Evolutionary conservation across 139 green algal genomes (phyloP).

Genomic region (Auxenochlorella pyrenoidosa): DNA sequence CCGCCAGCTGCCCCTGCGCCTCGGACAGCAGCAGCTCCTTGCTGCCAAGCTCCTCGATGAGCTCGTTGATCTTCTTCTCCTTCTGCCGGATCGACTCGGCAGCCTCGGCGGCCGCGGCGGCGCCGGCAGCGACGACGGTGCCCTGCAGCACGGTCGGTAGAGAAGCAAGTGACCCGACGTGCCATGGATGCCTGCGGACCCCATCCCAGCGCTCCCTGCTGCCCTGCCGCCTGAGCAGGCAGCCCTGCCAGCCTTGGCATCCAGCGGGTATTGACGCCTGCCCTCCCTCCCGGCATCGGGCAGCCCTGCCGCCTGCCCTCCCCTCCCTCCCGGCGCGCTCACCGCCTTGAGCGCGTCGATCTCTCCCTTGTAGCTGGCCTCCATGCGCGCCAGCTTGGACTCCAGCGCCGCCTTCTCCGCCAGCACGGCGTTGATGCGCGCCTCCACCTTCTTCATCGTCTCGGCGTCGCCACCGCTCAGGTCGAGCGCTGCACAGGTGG

Average conservation of each 20-base stretch:
- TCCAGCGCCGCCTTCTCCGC: constrained; percentile 67
- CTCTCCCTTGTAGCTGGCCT: constrained; percentile 70
- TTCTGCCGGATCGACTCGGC: constrained; percentile 64
- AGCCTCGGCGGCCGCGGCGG: not conserved
- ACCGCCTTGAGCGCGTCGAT: constrained; percentile 35
- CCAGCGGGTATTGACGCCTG: too few species aligned
- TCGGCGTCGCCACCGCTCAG: constrained; percentile 50
- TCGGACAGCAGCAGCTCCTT: constrained; percentile 68
- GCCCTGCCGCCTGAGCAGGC: not conserved
- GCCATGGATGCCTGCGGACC: constrained; percentile 4
- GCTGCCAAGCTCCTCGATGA: constrained; percentile 83
- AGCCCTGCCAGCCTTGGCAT: too few species aligned
- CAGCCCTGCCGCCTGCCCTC: too few species aligned
- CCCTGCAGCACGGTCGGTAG: not conserved
- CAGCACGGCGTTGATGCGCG: constrained; percentile 32
- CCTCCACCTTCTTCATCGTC: constrained; percentile 66
- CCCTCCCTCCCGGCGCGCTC: not conserved
- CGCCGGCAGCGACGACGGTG: not conserved
- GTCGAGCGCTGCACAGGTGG: constrained; percentile 13
- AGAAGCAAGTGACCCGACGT: too few species aligned
- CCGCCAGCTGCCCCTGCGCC: constrained; percentile 45
- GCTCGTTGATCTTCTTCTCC: constrained; percentile 79
- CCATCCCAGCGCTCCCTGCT: constrained; percentile 2
- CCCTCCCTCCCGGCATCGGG: not conserved
- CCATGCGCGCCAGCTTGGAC: constrained; percentile 84